Percentiles rank a stretch among this genome's conserved stretches.
phyloP scores from a whole-genome alignment of 2,329 filamentous ascomycete species.

The Aspergillus sp. region DNA sequence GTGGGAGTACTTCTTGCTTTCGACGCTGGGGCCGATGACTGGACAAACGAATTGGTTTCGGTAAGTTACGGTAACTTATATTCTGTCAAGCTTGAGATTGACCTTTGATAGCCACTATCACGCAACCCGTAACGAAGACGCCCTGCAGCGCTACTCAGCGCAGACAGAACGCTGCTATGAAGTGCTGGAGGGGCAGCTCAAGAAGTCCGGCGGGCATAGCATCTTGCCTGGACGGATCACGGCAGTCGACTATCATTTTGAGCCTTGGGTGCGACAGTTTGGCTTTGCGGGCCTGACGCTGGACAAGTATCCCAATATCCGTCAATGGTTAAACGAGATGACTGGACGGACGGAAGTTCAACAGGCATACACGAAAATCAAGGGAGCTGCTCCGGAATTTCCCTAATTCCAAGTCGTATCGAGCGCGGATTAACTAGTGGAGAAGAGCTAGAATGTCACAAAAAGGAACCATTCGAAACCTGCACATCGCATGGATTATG shows the following conservation, averaged over 20 bases:
- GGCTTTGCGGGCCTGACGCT: conserved; percentile 40
- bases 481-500: no score
- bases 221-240: conserved; percentile 38
- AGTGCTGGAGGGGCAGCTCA: conserved; percentile 44
- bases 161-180: conserved; percentile 45
- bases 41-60: conserved; percentile 44
- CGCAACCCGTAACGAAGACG: conserved; percentile 42
- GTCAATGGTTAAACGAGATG: conserved; percentile 41
- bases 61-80: no score
- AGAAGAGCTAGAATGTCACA: no score
- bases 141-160: conserved; percentile 39
- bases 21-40: conserved; percentile 44
- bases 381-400: conserved; percentile 1
- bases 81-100: no score
- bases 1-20: conserved; percentile 47
- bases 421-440: no score
- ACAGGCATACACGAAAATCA: conserved; percentile 40
- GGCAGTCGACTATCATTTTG: conserved; percentile 45
- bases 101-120: conserved; percentile 45
- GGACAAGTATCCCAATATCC: conserved; percentile 41
- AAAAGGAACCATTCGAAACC: no score
- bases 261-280: conserved; percentile 43
- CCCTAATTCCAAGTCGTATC: no score
- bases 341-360: conserved; percentile 39
- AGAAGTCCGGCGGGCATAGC: conserved; percentile 38